These are phyloP conservation scores for Tolypocladium ophioglossoides DNA, from an alignment of 2,329 filamentous ascomycete genomes.

Conservation along the genomic window DNA sequence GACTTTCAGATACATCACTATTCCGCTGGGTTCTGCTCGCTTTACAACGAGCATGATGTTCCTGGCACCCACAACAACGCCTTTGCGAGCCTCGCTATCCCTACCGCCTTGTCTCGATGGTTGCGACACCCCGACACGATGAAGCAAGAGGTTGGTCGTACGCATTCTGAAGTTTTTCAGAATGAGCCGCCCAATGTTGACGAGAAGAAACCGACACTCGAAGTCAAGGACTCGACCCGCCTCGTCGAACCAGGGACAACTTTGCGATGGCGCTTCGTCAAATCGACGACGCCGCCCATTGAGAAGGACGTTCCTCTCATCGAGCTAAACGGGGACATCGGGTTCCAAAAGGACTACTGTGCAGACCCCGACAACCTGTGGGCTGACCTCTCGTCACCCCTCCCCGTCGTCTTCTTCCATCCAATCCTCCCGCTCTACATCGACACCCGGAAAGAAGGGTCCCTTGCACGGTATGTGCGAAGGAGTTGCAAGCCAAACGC, in stretches of 20 bases:
- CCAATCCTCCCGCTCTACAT: constrained; percentile 84
- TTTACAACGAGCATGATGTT: constrained; percentile 55
- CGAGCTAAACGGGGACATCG: constrained; percentile 70
- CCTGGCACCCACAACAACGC: constrained; percentile 61
- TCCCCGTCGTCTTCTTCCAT: constrained; percentile 80
- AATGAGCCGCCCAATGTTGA: constrained; percentile 32
- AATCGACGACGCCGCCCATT: constrained; percentile 35
- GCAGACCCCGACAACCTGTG: constrained; percentile 55
- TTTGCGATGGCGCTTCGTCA: constrained; percentile 61
- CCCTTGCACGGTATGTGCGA: constrained; percentile 75
- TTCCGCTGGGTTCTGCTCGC: constrained; percentile 62
- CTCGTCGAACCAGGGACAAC: constrained; percentile 20
- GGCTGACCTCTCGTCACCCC: constrained; percentile 51
- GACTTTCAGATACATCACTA: constrained; percentile 58
- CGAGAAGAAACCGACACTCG: constrained; percentile 29
- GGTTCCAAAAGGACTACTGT: constrained; percentile 64
- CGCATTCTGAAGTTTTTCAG: constrained; percentile 59
- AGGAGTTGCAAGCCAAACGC: constrained; percentile 88
- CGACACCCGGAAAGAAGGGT: constrained; percentile 82
- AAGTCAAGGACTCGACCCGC: constrained; percentile 37
- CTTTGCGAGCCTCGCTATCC: constrained; percentile 65
- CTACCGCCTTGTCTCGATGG: constrained; percentile 69
- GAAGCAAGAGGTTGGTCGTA: constrained; percentile 54
- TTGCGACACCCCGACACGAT: constrained; percentile 63
- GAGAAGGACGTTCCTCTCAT: constrained; percentile 47